Base-by-base conservation (phyloP, 805 yeast genomes). In the Ogataea populi-albae region DNA sequence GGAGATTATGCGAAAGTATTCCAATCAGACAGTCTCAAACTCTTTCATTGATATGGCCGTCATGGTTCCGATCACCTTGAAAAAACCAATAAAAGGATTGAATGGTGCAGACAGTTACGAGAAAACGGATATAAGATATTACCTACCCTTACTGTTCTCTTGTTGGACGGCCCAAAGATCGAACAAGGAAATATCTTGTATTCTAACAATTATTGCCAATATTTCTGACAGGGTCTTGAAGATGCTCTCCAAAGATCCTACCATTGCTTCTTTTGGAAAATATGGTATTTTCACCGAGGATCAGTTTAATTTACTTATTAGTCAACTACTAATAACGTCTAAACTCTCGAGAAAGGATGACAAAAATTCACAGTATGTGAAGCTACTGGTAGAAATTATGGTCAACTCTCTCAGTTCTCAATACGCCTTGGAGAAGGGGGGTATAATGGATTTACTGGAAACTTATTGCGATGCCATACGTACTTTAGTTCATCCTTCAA, bases 401-500 rank as follows among this genome's bases (percentile, higher is more conserved):
- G 69, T 85, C 1, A 79, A 71, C 52, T 81, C 91, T 0, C 59
- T 89, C 4, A 69, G 71, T 14, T 81, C 86, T 0, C 59, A 69
- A 4, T 47, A 55, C 23, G 64, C 69, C 1, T 47, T 62, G 9
- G 70, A 59, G 2, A 39, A 54, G 2, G 66, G 55, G 14, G 78
- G 79, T 5, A 67, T 79, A 16, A 55, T 81, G 46, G 74, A 68
- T 12, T 65, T 71, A 32, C 50, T 89, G 4, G 64, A 66, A 16
- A 69, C 77, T 0, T 63, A 85, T 18, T 48, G 83, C n/a, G 77
- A 78, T 35, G 77, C 95, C 0, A 65, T 88, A 5, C 81, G 76
- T 43, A 85, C 96, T 14, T 86, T 81, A 59, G 80, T 79, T 3
- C 97, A 93, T 57, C 98, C 98, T 5, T 88, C 98, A 0, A 89